Percentiles rank a stretch among this genome's conserved stretches.
phyloP scores from a whole-genome alignment of 345 rosid genomes.

The Citrus cavaleriei region DNA sequence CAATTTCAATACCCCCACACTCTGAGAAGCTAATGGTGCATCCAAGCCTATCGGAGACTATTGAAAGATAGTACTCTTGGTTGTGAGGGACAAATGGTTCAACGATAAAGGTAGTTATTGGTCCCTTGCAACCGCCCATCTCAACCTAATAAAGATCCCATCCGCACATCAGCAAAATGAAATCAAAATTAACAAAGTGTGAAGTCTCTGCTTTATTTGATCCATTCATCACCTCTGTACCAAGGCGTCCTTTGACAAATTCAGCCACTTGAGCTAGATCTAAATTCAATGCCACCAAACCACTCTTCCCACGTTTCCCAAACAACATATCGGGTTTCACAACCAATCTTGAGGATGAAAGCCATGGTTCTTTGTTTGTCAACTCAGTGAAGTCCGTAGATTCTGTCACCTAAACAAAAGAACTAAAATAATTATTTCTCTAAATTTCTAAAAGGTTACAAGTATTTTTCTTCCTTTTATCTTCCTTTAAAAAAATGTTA shows the following conservation, averaged over 20 bases:
- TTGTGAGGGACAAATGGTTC: conserved; percentile 94
- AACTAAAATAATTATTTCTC: not conserved
- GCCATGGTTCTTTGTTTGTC: conserved; percentile 78
- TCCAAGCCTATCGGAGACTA: conserved; percentile 93
- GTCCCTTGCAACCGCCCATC: conserved; percentile 91
- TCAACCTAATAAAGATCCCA: conserved; percentile 54
- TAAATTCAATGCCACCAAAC: conserved; percentile 84
- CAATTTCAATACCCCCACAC: conserved; percentile 97
- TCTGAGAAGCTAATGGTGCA: conserved; percentile 85
- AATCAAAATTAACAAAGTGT: conserved; percentile 6
- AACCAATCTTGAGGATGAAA: conserved; percentile 80
- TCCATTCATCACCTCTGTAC: conserved; percentile 59
- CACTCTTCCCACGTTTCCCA: conserved; percentile 96
- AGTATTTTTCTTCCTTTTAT: not conserved
- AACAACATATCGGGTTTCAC: conserved; percentile 99
- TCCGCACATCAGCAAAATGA: conserved; percentile 1
- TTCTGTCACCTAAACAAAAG: conserved; percentile 60
- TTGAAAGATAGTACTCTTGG: conserved; percentile 79
- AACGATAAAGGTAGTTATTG: conserved; percentile 86
- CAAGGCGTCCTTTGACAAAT: conserved; percentile 86
- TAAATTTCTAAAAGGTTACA: not conserved
- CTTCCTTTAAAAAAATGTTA: not conserved
- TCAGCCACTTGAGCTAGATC: conserved; percentile 97
- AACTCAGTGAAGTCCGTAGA: conserved; percentile 77
- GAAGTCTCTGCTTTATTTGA: not conserved